These are phyloP conservation scores for Penicillium odoratum DNA, from an alignment of 495 filamentous ascomycete genomes.

Conservation along the genomic window DNA sequence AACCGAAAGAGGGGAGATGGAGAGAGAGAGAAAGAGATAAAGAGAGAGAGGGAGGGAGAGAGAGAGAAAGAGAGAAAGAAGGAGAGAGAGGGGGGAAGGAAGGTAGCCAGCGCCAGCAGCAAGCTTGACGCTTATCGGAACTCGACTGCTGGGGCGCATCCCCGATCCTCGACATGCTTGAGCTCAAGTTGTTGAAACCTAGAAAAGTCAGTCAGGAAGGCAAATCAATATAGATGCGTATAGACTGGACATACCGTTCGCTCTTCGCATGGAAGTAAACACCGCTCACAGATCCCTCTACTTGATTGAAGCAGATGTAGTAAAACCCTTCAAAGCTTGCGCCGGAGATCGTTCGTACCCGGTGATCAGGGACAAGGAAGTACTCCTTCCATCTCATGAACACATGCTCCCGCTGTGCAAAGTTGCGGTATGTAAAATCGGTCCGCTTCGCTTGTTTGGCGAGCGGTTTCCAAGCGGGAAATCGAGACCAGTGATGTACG, in stretches of 20 bases:
- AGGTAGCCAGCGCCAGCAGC: slow-evolving; percentile 20
- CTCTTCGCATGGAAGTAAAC: slow-evolving; percentile 99
- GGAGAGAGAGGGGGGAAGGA: neutral
- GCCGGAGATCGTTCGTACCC: slow-evolving; percentile 82
- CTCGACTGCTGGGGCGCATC: slow-evolving; percentile 86
- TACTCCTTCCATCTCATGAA: slow-evolving; percentile 99
- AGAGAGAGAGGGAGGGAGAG: neutral
- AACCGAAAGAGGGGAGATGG: neutral
- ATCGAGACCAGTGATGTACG: slow-evolving; percentile 89
- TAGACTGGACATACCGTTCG: slow-evolving; percentile 69
- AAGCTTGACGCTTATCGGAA: slow-evolving; percentile 66
- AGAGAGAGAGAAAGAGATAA: neutral
- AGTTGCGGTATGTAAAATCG: slow-evolving; percentile 70
- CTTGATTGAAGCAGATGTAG: slow-evolving; percentile 98
- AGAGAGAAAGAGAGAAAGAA: neutral
- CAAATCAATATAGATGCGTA: neutral
- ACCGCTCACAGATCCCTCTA: slow-evolving; percentile 77
- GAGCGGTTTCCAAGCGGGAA: slow-evolving; percentile 80
- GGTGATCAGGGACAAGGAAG: slow-evolving; percentile 95
- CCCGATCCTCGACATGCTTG: slow-evolving; percentile 78
- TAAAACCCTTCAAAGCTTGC: slow-evolving; percentile 99
- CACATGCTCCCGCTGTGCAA: slow-evolving; percentile 78
- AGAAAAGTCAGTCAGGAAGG: neutral
- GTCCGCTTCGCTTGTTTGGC: slow-evolving; percentile 72
- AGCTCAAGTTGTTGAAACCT: slow-evolving; percentile 94